Percentiles rank a stretch among this genome's conserved stretches.
These are phyloP conservation scores for Mycena latifolia DNA, from an alignment of 768 basidiomycete genomes.

Conservation along the genomic window DNA sequence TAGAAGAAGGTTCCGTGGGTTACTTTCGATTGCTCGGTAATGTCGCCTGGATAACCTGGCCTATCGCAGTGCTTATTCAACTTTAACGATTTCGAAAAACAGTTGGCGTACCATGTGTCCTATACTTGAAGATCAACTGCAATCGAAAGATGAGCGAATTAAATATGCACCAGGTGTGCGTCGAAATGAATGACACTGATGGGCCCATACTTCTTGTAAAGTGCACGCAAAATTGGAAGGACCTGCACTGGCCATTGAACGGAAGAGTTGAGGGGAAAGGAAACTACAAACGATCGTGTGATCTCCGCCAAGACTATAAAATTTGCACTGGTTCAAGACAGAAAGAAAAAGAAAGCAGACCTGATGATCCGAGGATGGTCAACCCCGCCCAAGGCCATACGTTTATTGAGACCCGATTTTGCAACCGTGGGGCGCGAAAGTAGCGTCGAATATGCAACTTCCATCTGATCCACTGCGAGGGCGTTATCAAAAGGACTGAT, in stretches of 20 bases:
- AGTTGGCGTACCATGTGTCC: constrained; percentile 57
- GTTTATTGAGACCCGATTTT: constrained; percentile 48
- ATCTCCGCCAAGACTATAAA: constrained; percentile 81
- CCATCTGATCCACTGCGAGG: constrained; percentile 87
- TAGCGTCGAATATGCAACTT: constrained; percentile 85
- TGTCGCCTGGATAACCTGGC: constrained; percentile 68
- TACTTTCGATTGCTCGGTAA: constrained; percentile 71
- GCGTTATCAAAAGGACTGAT: constrained; percentile 85
- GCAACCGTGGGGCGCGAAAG: constrained; percentile 65
- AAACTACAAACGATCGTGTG: constrained; percentile 77
- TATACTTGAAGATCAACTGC: constrained; percentile 45
- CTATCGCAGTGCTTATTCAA: constrained; percentile 47
- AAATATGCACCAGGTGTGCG: constrained; percentile 63
- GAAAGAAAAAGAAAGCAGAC: constrained; percentile 33
- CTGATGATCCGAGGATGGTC: constrained; percentile 85
- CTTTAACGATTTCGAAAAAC: too few relatives aligned
- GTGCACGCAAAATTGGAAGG: constrained; percentile 84
- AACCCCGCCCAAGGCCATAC: constrained; percentile 67
- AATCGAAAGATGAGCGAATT: constrained; percentile 49
- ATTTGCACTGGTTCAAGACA: constrained; percentile 11
- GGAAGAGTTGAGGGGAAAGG: constrained; percentile 54
- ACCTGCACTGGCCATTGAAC: constrained; percentile 52
- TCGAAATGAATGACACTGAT: constrained; percentile 90
- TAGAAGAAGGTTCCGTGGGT: constrained; percentile 93
- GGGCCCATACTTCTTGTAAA: constrained; percentile 80